These are phyloP conservation scores for Microdochium paspali DNA, from an alignment of 2,329 filamentous ascomycete genomes.

Conservation along the genomic window DNA sequence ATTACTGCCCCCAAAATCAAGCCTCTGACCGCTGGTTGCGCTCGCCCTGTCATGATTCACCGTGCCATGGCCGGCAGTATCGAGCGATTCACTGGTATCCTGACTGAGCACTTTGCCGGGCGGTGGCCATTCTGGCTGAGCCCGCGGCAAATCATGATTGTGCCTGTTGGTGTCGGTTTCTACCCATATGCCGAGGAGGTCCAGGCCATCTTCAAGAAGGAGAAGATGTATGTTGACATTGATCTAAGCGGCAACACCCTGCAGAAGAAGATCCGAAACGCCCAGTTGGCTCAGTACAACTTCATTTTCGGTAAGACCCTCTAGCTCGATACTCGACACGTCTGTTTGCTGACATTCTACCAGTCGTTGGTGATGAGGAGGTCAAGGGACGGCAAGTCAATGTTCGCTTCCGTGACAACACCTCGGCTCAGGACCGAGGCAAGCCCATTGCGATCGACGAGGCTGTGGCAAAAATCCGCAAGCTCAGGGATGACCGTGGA, in stretches of 20 bases:
- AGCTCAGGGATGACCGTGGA: slow-evolving; percentile 36
- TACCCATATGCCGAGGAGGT: slow-evolving; percentile 70
- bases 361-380: slow-evolving; percentile 56
- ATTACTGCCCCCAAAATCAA: slow-evolving; percentile 24
- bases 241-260: slow-evolving; percentile 71
- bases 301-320: slow-evolving; percentile 59
- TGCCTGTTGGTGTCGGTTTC: slow-evolving; percentile 65
- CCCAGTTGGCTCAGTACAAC: slow-evolving; percentile 74
- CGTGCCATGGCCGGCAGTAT: slow-evolving; percentile 68
- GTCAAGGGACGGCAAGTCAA: slow-evolving; percentile 51
- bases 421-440: slow-evolving; percentile 50
- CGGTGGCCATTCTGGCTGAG: slow-evolving; percentile 89
- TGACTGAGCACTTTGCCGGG: slow-evolving; percentile 76
- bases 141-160: slow-evolving; percentile 71
- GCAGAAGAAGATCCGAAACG: slow-evolving; percentile 82
- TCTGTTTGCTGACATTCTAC: background rate
- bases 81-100: slow-evolving; percentile 58
- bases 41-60: slow-evolving; percentile 79
- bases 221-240: slow-evolving; percentile 61
- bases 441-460: slow-evolving; percentile 47
- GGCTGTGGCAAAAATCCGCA: slow-evolving; percentile 44
- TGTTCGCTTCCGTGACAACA: slow-evolving; percentile 55
- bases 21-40: slow-evolving; percentile 56
- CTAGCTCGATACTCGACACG: background rate
- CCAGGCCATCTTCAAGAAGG: slow-evolving; percentile 55